Base-by-base conservation (phyloP, 1,284 basidiomycete genomes). In the Malassezia globosa region DNA sequence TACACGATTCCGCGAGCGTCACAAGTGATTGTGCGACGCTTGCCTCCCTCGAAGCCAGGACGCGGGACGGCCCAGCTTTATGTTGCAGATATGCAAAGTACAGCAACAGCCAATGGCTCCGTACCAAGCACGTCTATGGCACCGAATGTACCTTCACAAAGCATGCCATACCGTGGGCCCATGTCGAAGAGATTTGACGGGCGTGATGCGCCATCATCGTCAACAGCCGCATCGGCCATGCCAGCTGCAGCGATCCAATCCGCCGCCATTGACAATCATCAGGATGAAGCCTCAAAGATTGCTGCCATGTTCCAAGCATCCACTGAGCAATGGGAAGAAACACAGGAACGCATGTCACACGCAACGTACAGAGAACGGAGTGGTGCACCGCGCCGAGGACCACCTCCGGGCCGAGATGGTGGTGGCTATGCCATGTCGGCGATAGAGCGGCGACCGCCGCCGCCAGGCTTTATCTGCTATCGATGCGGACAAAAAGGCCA, bases 401-500 rank as follows among this genome's bases (percentile, higher is more conserved):
- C 62, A 10, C 63, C 63, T 3, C 55, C 65, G 2, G 44, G 64
- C 2, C 38, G 29, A 2, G n/a, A n/a, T n/a, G n/a, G n/a, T n/a
- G 77, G 55, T 75, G 77, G 55, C 48, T 43, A 35, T 21, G 24
- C 27, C 4, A 6, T 25, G 34, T 45, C 44, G 6, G 39, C 39
- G 2, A 40, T 43, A 8, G 50, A 52, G 24, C 50, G 50, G 3
- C 61, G 62, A 29, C 66, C 66, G 19, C 66, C 66, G 18, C 66
- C 66, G 3, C 48, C 56, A n/a, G 94, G 90, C 47, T 99, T 97
- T 75, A 89, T 97, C n/a, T 97, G 94, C 72, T 96, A 96, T 73
- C 82, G 94, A 33, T 99, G 94, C 74, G 90, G 90, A 35, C 85
- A 94, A 74, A 94, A 95, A 40, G 68, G 68, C 7, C 94, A 99